Evolutionary conservation across 2,329 filamentous ascomycete genomes (phyloP).

Genomic region (Dissoconium aciculare): DNA sequence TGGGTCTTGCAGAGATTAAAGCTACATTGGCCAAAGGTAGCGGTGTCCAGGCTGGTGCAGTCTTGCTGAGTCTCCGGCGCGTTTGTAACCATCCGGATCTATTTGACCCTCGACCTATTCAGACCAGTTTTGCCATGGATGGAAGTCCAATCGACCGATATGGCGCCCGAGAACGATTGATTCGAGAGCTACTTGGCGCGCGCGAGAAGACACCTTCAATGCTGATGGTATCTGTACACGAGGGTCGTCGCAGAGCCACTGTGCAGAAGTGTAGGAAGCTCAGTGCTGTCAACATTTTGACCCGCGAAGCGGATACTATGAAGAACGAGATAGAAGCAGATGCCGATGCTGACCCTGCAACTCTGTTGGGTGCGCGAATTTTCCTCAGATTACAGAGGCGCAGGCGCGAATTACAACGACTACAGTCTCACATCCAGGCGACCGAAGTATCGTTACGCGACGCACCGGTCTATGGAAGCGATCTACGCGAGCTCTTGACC

Average conservation of each 20-base stretch:
- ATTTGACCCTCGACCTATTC: slow-evolving; percentile 89
- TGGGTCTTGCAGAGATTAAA: slow-evolving; percentile 77
- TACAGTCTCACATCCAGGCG: slow-evolving; percentile 17
- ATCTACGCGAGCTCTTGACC: slow-evolving; percentile 18
- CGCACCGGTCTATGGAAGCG: slow-evolving; percentile 18
- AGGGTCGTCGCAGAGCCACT: slow-evolving; percentile 8
- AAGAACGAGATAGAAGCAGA: slow-evolving; percentile 7
- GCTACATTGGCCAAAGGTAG: slow-evolving; percentile 84
- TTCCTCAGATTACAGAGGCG: slow-evolving; percentile 14
- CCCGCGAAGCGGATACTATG: slow-evolving; percentile 11
- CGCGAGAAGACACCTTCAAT: slow-evolving; percentile 6
- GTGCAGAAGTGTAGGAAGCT: slow-evolving; percentile 14
- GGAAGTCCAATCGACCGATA: slow-evolving; percentile 58
- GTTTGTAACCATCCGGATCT: slow-evolving; percentile 98
- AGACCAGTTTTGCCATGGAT: slow-evolving; percentile 84
- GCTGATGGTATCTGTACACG: slow-evolving; percentile 12
- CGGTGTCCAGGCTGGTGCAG: slow-evolving; percentile 96
- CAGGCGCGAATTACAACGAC: slow-evolving; percentile 14
- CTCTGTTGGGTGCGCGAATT: slow-evolving; percentile 15
- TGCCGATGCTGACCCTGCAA: slow-evolving; percentile 13
- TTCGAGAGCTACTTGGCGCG: slow-evolving; percentile 39
- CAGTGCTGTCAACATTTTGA: slow-evolving; percentile 11
- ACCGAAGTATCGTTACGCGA: slow-evolving; percentile 12
- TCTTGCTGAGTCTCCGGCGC: slow-evolving; percentile 90
- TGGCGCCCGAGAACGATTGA: slow-evolving; percentile 53